A percentile compares a stretch with the other conserved stretches of the same genome.
phyloP scores from a whole-genome alignment of 129 eudicot species.

The Tagetes erecta region DNA sequence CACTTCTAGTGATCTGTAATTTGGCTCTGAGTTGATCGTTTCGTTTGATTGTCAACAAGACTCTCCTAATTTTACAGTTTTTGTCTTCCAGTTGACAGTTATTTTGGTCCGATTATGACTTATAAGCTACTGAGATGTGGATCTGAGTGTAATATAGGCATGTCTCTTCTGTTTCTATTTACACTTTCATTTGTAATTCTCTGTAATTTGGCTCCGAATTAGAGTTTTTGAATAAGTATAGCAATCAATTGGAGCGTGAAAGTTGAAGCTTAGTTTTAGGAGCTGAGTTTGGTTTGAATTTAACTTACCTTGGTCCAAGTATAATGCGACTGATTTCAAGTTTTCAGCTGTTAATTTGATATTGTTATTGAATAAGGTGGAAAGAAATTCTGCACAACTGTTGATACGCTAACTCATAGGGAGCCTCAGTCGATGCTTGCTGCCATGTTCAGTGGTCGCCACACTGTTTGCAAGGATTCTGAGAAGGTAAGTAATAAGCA shows the following conservation, averaged over 20 bases:
- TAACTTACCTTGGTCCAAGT: constrained; percentile 10
- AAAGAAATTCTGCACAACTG: constrained; percentile 81
- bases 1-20: too few relatives aligned
- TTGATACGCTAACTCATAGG: constrained; percentile 77
- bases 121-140: too few relatives aligned
- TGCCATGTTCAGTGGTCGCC: constrained; percentile 98
- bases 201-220: neutral
- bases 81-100: too few relatives aligned
- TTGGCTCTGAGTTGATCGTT: too few relatives aligned
- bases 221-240: neutral
- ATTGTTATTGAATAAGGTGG: constrained; percentile 52
- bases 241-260: neutral
- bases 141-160: too few relatives aligned
- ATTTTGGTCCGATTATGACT: too few relatives aligned
- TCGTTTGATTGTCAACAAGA: too few relatives aligned
- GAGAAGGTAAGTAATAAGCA: constrained; percentile 48
- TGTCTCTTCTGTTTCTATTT: too few relatives aligned
- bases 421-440: constrained; percentile 99
- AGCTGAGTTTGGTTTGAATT: constrained; percentile 5
- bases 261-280: constrained; percentile 1
- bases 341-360: constrained; percentile 2
- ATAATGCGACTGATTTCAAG: neutral
- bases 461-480: constrained; percentile 64
- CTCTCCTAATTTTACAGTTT: too few relatives aligned
- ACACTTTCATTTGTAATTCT: too few relatives aligned